Evolutionary conservation across 306 rosid species (phyloP), one percentile per base, ranked within the genome.

Genomic region (Hylodesmum podocarpum): DNA sequence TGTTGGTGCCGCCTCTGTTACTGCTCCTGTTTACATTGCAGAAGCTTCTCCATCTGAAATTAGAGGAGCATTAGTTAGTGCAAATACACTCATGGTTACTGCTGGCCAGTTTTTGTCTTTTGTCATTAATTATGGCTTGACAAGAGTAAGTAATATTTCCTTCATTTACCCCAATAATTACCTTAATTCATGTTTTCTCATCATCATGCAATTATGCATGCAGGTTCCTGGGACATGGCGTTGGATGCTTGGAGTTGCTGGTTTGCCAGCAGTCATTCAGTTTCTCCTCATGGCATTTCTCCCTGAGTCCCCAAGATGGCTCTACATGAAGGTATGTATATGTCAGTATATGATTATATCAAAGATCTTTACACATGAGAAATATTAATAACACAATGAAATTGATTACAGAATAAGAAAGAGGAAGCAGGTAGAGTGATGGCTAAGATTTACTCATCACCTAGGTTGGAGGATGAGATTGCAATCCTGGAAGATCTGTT

Each of bases 261-360:
- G 81, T 6, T 46, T 82, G 3, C 97, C 97, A 13, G 97, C 97
- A 8, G 16, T 91, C 27, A 22, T 91, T 82, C 97, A 91, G 71
- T 76, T 91, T 44, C 4, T 33, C 21, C 84, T 83, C 65, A 89
- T 91, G 94, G 22, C 80, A 9, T 86, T 44, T 70, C 81, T 91
- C 68, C 97, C 97, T 5, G 97, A 91, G 79, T 91, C 97, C 53
- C 94, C 97, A 0, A 82, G 94, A 62, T 91, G 97, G 97, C 97
- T 91, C 41, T 91, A 81, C 70, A 68, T 87, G 86, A 84, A 86
- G 88, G 93, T 82, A 50, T n/a, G n/a, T n/a, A n/a, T n/a, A n/a
- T n/a, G n/a, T n/a, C n/a, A n/a, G n/a, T n/a, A n/a, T n/a, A n/a
- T n/a, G n/a, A n/a, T n/a, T n/a, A n/a, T n/a, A n/a, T n/a, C n/a